These are phyloP conservation scores for Jatropha curcas DNA, from an alignment of 345 rosid species.

Conservation along the genomic window DNA sequence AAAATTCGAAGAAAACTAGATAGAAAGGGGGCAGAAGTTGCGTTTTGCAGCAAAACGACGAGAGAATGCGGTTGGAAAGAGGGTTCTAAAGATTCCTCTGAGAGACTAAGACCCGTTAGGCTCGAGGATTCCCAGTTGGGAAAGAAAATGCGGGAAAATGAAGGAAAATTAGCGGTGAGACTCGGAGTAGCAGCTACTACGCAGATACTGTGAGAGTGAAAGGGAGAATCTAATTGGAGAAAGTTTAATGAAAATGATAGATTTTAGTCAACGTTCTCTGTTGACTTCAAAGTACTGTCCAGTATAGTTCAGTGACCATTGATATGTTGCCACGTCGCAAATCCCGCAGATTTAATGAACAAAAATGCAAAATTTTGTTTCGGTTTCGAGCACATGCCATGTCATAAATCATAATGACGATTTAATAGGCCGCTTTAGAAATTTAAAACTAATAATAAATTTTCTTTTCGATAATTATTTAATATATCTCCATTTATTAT, in stretches of 20 bases:
- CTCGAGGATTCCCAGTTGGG: background rate
- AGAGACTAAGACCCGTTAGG: background rate
- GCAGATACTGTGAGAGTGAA: background rate
- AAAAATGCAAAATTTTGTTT: background rate
- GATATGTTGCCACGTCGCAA: background rate
- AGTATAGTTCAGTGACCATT: background rate
- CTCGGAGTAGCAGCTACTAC: background rate
- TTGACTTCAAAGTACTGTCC: background rate
- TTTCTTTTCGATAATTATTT: too few species aligned
- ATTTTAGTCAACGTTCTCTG: conserved; percentile 4
- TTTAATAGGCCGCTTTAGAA: too few species aligned
- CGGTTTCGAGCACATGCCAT: background rate
- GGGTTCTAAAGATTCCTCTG: background rate
- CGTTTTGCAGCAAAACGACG: conserved; percentile 12
- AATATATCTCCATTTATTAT: too few species aligned
- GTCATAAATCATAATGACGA: too few species aligned
- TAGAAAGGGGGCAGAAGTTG: background rate
- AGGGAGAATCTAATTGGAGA: background rate
- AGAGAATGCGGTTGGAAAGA: background rate
- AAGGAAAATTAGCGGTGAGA: background rate
- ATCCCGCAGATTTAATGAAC: background rate
- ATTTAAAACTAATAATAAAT: too few species aligned
- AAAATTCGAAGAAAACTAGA: background rate
- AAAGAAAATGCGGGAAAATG: conserved; percentile 17
- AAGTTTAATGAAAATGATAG: conserved; percentile 13